Percentiles rank a stretch among this genome's conserved stretches.
Conservation (phyloP, 331 rosid genomes). For the Prunus yedoensis region DNA sequence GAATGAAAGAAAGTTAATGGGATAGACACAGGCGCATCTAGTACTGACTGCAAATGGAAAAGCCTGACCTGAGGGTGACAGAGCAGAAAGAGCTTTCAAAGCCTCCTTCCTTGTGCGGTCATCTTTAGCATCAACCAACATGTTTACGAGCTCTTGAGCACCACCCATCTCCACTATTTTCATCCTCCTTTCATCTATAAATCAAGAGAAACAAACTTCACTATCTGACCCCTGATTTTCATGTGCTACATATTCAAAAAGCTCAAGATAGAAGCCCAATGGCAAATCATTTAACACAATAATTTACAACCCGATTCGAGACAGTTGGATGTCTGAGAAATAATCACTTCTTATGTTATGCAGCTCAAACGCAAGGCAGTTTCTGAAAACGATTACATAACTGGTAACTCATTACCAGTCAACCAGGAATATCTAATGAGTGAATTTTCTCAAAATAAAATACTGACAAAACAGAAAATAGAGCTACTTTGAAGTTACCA, state of each 20-base stretch:
- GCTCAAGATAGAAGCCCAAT: slow-evolving; percentile 6
- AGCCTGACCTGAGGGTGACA: slow-evolving; percentile 71
- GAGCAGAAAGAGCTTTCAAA: slow-evolving; percentile 68
- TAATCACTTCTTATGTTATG: neutral
- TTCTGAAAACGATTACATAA: neutral
- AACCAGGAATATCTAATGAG: neutral
- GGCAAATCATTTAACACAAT: neutral
- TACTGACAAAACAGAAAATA: neutral
- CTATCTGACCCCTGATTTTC: neutral
- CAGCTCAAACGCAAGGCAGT: neutral
- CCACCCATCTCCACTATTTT: slow-evolving; percentile 87
- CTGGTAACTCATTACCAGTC: neutral
- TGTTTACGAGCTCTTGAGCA: slow-evolving; percentile 62
- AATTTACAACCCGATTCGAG: too few relatives aligned
- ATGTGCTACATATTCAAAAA: neutral
- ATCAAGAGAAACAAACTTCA: slow-evolving; percentile 22
- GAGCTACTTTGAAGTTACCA: slow-evolving; percentile 38
- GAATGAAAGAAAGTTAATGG: neutral
- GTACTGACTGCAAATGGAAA: neutral
- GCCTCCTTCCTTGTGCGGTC: slow-evolving; percentile 88
- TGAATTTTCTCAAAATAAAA: neutral
- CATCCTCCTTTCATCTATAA: slow-evolving; percentile 74
- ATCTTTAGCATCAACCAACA: slow-evolving; percentile 75
- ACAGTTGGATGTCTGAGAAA: too few relatives aligned
- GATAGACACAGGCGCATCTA: slow-evolving; percentile 2